Conservation (phyloP, 176 grass and related monocot species). For the Zoysia pacifica region DNA sequence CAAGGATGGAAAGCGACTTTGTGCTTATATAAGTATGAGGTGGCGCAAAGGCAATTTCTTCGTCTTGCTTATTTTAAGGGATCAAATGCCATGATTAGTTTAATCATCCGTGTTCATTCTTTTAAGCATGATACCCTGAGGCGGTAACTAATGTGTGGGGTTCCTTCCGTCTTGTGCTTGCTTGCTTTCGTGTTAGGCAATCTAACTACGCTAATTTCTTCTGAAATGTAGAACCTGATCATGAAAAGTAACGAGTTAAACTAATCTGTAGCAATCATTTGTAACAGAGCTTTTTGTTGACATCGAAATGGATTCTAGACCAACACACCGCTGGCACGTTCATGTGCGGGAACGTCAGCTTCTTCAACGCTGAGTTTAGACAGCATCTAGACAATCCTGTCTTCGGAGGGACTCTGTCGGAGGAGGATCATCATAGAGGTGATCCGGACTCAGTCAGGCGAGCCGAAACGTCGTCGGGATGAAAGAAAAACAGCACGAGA, state of each 20-base stretch:
- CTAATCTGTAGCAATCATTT: background rate
- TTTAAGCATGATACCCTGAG: background rate
- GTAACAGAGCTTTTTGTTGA: too few species aligned
- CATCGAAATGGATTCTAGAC: too few species aligned
- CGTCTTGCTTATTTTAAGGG: background rate
- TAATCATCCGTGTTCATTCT: background rate
- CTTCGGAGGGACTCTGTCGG: too few species aligned
- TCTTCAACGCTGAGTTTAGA: too few species aligned
- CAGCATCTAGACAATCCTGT: too few species aligned
- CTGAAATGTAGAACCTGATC: background rate
- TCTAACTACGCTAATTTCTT: background rate
- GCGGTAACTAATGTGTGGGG: background rate
- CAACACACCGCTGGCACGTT: too few species aligned
- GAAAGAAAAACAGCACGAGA: too few species aligned
- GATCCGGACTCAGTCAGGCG: too few species aligned
- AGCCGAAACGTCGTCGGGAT: too few species aligned
- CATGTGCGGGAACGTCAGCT: too few species aligned
- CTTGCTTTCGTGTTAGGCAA: background rate
- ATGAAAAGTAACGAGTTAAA: background rate
- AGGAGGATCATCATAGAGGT: too few species aligned
- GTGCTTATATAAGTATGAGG: background rate
- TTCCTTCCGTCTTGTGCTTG: constrained; percentile 8
- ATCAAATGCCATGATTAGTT: constrained; percentile 22
- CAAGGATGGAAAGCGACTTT: background rate
- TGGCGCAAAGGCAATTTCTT: background rate